Percentiles rank a stretch among this genome's conserved stretches.
Evolutionary conservation across 441 rosid species (phyloP).

Genomic region (Theobroma grandiflorum): DNA sequence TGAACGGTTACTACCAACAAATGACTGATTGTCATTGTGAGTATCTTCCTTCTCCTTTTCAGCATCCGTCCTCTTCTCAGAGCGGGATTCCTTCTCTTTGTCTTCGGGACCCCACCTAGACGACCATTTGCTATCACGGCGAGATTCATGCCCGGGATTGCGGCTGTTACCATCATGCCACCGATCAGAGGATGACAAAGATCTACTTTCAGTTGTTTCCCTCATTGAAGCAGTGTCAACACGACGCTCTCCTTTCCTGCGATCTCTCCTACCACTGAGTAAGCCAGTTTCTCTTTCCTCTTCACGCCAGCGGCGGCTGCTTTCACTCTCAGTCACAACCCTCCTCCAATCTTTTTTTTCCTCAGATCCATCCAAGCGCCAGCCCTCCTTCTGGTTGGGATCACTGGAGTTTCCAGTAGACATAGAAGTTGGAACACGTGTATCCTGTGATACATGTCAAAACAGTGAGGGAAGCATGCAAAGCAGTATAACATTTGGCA

Average conservation of each 20-base stretch:
- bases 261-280: conserved; percentile 65
- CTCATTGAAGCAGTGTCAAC: conserved; percentile 47
- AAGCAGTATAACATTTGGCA: neutral
- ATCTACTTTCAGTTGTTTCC: conserved; percentile 56
- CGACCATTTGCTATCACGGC: conserved; percentile 81
- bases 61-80: conserved; percentile 56
- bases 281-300: conserved; percentile 81
- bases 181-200: conserved; percentile 54
- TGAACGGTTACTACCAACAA: conserved; percentile 46
- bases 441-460: conserved; percentile 43
- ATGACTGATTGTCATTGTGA: conserved; percentile 50
- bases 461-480: neutral
- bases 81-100: conserved; percentile 66
- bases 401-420: conserved; percentile 55
- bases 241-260: conserved; percentile 68
- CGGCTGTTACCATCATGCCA: conserved; percentile 59
- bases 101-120: conserved; percentile 91
- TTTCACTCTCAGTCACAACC: conserved; percentile 52
- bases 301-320: conserved; percentile 74
- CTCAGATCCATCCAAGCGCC: conserved; percentile 72
- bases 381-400: conserved; percentile 59
- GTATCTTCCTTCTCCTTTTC: conserved; percentile 59
- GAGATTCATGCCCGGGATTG: conserved; percentile 54
- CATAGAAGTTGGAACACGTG: conserved; percentile 47
- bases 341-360: conserved; percentile 80